Conservation (phyloP, 495 filamentous ascomycete species). For the Hyaloscypha variabilis region DNA sequence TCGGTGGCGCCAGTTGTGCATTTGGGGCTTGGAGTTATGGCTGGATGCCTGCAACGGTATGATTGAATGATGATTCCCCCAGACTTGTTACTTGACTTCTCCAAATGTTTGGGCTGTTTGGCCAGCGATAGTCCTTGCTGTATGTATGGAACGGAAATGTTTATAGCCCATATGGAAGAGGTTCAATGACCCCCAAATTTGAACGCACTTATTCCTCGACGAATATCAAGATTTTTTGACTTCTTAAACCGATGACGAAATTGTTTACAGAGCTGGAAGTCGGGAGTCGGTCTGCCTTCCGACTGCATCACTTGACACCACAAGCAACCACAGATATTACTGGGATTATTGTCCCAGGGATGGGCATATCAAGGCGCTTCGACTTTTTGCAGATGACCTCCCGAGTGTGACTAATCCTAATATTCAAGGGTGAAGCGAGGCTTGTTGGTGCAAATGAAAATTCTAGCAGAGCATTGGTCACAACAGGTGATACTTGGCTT, state of each 20-base stretch:
- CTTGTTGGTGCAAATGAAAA: too few species aligned
- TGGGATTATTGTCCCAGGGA: too few species aligned
- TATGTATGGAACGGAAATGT: not conserved
- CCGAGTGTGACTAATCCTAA: too few species aligned
- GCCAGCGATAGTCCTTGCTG: not conserved
- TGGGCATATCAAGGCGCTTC: not conserved
- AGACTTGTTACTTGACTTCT: not conserved
- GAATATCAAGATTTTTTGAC: not conserved
- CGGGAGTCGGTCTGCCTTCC: not conserved
- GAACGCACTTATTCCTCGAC: not conserved
- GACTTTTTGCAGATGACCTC: too few species aligned
- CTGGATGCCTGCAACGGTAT: not conserved
- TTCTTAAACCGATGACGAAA: not conserved
- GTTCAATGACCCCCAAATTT: not conserved
- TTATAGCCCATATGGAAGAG: not conserved
- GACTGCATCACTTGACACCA: not conserved
- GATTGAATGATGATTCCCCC: constrained; percentile 10
- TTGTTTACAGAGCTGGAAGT: not conserved
- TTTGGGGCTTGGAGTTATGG: constrained; percentile 13
- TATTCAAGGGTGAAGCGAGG: too few species aligned
- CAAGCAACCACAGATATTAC: too few species aligned
- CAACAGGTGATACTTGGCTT: too few species aligned
- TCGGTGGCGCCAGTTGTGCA: not conserved
- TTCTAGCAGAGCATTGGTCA: too few species aligned
- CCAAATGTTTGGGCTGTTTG: not conserved